Evolutionary conservation across 768 basidiomycete species (phyloP).

Genomic region (Boletus sp.): DNA sequence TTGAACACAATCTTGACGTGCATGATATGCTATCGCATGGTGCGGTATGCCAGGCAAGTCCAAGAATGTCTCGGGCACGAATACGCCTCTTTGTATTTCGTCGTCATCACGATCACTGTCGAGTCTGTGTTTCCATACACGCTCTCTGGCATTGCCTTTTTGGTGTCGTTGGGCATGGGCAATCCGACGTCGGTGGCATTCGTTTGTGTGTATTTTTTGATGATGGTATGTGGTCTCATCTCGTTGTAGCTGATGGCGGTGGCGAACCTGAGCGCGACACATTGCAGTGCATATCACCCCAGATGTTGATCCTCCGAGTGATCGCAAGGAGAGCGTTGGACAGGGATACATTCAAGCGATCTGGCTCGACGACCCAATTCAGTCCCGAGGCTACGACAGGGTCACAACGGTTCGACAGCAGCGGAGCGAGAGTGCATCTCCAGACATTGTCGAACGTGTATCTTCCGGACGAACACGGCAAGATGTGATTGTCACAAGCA

Average conservation of each 20-base stretch:
- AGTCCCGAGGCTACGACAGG: neutral
- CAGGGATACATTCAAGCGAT: neutral
- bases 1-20: slow-evolving; percentile 18
- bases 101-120: slow-evolving; percentile 9
- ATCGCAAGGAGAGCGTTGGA: slow-evolving; percentile 13
- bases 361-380: slow-evolving; percentile 11
- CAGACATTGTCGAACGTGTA: slow-evolving; percentile 1
- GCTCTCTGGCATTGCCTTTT: slow-evolving; percentile 22
- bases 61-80: slow-evolving; percentile 14
- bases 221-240: slow-evolving; percentile 17
- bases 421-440: neutral
- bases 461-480: neutral
- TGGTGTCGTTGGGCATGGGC: slow-evolving; percentile 14
- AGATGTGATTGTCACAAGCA: neutral
- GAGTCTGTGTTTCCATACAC: slow-evolving; percentile 27
- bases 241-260: too few species aligned
- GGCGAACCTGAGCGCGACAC: neutral
- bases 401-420: neutral
- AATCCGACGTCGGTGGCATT: slow-evolving; percentile 16
- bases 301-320: slow-evolving; percentile 25
- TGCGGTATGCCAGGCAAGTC: slow-evolving; percentile 7
- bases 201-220: slow-evolving; percentile 8
- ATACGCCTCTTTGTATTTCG: slow-evolving; percentile 17
- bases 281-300: slow-evolving; percentile 27
- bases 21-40: slow-evolving; percentile 21